Evolutionary conservation across 495 filamentous ascomycete species (phyloP).

Genomic region (Physcia stellaris): DNA sequence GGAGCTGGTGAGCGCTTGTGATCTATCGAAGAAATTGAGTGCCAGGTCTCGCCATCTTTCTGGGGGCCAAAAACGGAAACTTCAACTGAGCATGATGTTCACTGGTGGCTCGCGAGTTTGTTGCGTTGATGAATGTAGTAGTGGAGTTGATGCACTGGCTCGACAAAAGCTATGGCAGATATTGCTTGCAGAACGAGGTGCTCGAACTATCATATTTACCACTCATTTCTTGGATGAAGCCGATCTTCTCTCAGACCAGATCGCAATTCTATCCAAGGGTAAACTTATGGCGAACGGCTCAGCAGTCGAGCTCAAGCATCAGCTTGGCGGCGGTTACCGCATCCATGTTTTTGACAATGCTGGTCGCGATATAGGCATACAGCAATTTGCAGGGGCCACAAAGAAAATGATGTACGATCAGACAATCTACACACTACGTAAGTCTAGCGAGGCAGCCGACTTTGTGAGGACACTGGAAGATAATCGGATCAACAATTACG

Average conservation of each 20-base stretch:
- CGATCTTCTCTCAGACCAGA: conserved; percentile 61
- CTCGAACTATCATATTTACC: conserved; percentile 66
- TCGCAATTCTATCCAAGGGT: conserved; percentile 64
- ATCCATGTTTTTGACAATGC: conserved; percentile 50
- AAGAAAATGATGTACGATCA: conserved; percentile 51
- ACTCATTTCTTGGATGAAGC: conserved; percentile 78
- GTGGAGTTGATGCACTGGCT: conserved; percentile 68
- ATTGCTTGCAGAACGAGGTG: conserved; percentile 62
- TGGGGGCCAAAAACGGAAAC: conserved; percentile 77
- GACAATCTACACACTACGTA: conserved; percentile 51
- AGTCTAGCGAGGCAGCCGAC: conserved; percentile 45
- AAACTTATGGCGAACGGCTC: conserved; percentile 56
- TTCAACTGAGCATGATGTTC: conserved; percentile 91
- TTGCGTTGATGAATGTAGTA: conserved; percentile 78
- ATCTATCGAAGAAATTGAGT: conserved; percentile 54
- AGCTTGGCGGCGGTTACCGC: conserved; percentile 60
- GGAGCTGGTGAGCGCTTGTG: conserved; percentile 49
- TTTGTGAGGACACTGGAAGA: conserved; percentile 55
- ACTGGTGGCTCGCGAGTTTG: conserved; percentile 74
- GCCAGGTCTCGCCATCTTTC: conserved; percentile 57
- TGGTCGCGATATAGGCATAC: conserved; percentile 26
- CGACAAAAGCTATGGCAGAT: conserved; percentile 86
- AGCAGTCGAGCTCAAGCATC: conserved; percentile 62
- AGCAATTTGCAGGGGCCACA: conserved; percentile 37
- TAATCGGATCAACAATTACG: conserved; percentile 50